These are phyloP conservation scores for Saccharomycodes ludwigii DNA, from an alignment of 805 yeast genomes.

Conservation along the genomic window DNA sequence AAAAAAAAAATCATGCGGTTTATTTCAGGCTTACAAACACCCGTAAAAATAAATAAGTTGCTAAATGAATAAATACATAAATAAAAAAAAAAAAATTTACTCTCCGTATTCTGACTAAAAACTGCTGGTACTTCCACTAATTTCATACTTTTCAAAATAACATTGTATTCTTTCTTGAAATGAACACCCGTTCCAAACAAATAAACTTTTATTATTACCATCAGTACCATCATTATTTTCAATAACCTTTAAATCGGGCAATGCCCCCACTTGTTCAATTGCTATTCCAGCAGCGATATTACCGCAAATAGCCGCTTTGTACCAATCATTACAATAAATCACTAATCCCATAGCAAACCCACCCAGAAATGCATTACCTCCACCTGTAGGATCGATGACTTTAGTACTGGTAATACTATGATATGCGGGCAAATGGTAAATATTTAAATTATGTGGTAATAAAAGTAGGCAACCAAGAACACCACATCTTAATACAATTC, in stretches of 20 bases:
- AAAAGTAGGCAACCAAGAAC: slow-evolving; percentile 49
- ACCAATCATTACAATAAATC: slow-evolving; percentile 34
- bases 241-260: slow-evolving; percentile 33
- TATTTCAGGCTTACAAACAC: too few relatives aligned
- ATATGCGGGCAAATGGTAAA: slow-evolving; percentile 58
- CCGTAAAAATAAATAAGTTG: too few relatives aligned
- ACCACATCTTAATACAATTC: slow-evolving; percentile 61
- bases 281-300: slow-evolving; percentile 69
- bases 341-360: slow-evolving; percentile 56
- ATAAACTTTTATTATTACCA: too few relatives aligned
- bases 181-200: slow-evolving; percentile 47
- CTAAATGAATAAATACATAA: too few relatives aligned
- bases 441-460: slow-evolving; percentile 12
- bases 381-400: slow-evolving; percentile 88
- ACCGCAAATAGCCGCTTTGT: slow-evolving; percentile 51
- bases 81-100: too few relatives aligned
- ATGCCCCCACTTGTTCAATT: slow-evolving; percentile 73
- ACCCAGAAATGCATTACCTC: slow-evolving; percentile 85
- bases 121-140: too few relatives aligned
- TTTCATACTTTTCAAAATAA: too few relatives aligned
- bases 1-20: too few relatives aligned
- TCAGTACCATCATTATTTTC: slow-evolving; percentile 22
- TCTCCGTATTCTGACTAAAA: too few relatives aligned
- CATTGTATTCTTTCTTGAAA: slow-evolving; percentile 35
- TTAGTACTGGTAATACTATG: slow-evolving; percentile 31